Percentiles rank a stretch among this genome's conserved stretches.
Conservation (phyloP, 2,329 filamentous ascomycete genomes). For the Alternaria angustiovoidea region DNA sequence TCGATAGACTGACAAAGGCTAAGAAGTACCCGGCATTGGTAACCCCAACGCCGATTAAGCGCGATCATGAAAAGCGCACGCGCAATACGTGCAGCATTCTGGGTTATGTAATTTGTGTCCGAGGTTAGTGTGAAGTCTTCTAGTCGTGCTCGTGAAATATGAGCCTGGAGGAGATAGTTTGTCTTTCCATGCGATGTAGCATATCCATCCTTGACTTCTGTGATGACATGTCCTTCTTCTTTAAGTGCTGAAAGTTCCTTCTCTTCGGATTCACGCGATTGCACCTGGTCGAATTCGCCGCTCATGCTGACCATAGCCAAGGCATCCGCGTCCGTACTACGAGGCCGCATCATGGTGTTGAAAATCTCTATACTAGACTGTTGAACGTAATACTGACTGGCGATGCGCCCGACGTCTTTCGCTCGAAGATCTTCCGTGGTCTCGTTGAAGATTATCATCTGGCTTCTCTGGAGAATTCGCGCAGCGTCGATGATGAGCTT, state of each 20-base stretch:
- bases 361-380: constrained; percentile 95
- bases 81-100: constrained; percentile 94
- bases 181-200: constrained; percentile 84
- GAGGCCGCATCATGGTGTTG: constrained; percentile 90
- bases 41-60: constrained; percentile 91
- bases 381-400: constrained; percentile 95
- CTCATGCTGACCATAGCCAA: constrained; percentile 97
- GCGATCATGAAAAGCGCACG: constrained; percentile 97
- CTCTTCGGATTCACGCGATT: constrained; percentile 87
- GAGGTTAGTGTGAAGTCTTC: constrained; percentile 95
- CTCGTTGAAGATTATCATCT: constrained; percentile 99
- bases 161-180: constrained; percentile 92
- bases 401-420: constrained; percentile 95
- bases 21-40: constrained; percentile 89
- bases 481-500: constrained; percentile 90
- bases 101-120: constrained; percentile 92
- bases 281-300: constrained; percentile 96
- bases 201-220: constrained; percentile 75
- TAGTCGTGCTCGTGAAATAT: constrained; percentile 85
- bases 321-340: constrained; percentile 88
- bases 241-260: constrained; percentile 82
- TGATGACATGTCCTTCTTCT: constrained; percentile 71
- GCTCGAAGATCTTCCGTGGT: constrained; percentile 88
- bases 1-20: constrained; percentile 97
- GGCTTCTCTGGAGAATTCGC: constrained; percentile 83